Evolutionary conservation across 208 protist genomes (phyloP), one percentile per base, ranked within the genome.

Genomic region (Acanthamoeba comandoni): DNA sequence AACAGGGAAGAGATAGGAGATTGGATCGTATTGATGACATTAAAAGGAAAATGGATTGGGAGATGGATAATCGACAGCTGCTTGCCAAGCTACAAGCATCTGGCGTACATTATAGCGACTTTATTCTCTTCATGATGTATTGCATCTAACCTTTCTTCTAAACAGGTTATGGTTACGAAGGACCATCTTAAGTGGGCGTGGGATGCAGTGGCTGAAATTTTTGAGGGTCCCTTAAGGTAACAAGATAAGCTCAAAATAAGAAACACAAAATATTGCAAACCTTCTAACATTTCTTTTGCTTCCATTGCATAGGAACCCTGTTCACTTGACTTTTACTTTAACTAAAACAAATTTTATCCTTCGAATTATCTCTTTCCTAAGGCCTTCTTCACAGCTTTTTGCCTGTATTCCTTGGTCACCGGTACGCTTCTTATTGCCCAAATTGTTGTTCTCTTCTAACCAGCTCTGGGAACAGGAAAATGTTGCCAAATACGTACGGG

Each of bases 301-400:
- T 57, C 70, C n/a, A n/a, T n/a, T 17, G 19, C 22, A 79, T 2
- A 92, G 85, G 26, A 94, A 94, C 26, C 70, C 84, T 64, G 53
- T 49, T 49, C 90, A 93, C 65, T 70, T 91, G 4, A 31, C 79
- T 7, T 82, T 90, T 19, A 87, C 73, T 12, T 48, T 92, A 48
- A 53, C 80, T 9, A 94, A 92, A 19, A 94, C 93, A 13, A 94
- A 94, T 69, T 94, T 94, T 85, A 91, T 94, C 11, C 91, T 93
- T 35, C 53, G 93, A 39, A 64, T 94, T 35, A 35, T 94, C 9
- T 86, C 80, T 29, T 94, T 93, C 22, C 29, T 94, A 5, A 48
- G 91, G 71, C 93, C 93, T 26, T 70, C 64, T 13, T 92, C 84
- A 24, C 75, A 92, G 26, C 2, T 62, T 9, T 94, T 94, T 35